Evolutionary conservation across 2,329 filamentous ascomycete genomes (phyloP).

Genomic region (Aspergillus brasiliensis): DNA sequence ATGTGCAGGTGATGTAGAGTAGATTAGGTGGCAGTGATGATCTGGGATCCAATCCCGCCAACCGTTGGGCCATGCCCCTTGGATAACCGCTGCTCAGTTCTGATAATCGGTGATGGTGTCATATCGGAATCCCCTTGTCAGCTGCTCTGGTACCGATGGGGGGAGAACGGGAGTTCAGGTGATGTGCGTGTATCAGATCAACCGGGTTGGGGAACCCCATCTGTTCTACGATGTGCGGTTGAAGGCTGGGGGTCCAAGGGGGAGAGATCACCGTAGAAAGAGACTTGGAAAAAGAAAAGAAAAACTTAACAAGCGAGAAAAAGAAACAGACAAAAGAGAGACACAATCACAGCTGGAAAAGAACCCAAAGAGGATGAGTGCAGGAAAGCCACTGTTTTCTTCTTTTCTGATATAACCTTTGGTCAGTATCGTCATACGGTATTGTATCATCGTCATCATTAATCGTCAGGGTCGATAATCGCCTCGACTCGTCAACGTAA

Average conservation of each 20-base stretch:
- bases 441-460: slow-evolving; percentile 1
- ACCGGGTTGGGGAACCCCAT: not conserved
- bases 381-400: not conserved
- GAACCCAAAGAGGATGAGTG: not conserved
- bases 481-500: not conserved
- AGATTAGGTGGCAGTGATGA: slow-evolving; percentile 7
- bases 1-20: slow-evolving; percentile 12
- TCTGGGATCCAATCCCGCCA: slow-evolving; percentile 7
- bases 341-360: not conserved
- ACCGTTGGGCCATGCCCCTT: slow-evolving; percentile 1
- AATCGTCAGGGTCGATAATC: not conserved
- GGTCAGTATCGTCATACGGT: slow-evolving; percentile 3
- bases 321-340: not conserved
- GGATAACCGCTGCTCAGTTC: slow-evolving; percentile 1
- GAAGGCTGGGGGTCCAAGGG: not conserved
- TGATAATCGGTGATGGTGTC: slow-evolving; percentile 9
- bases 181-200: not conserved
- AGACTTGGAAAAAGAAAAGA: not conserved
- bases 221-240: not conserved
- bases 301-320: not conserved
- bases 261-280: not conserved
- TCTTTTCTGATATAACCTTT: not conserved
- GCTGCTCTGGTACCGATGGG: not conserved
- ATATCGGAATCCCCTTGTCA: slow-evolving; percentile 4
- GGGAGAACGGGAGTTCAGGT: not conserved